Evolutionary conservation across 1,139 yeast genomes (phyloP), one percentile per base, ranked within the genome.

Genomic region (Nakaseomyces glabratus): DNA sequence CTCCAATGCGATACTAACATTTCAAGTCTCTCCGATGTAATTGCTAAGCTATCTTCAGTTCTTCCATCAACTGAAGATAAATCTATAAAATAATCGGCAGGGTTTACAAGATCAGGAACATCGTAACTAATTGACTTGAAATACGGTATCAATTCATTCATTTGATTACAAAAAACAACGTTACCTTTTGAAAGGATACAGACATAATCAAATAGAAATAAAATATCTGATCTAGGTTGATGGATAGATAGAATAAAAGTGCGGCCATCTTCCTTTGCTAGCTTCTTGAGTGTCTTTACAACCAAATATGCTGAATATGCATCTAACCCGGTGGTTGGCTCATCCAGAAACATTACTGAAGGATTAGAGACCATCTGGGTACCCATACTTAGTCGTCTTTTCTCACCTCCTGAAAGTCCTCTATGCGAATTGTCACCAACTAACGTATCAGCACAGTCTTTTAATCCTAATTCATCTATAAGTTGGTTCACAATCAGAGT

Each of bases 241-340:
- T 84, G 95, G 31, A 84, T 79, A 24, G 88, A 77, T 58, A 82
- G 61, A 4, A 84, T 65, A 21, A 84, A 67, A 0, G 93, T 81
- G 29, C 86, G 69, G 0, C 93, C 90, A 36, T 66, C 69, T 12
- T 73, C 67, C 20, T 68, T 59, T 1, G 79, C 69, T 24, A 75
- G 49, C 42, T 71, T 68, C 44, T 73, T 71, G 40, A 85, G 65
- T 0, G 82, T 73, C 37, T 69, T 65, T n/a, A 82, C 71, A 31
- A 84, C 62, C 40, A 76, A 63, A 45, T 67, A 72, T 0, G 94
- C 86, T 8, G 86, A 76, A 36, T 76, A 74, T 2, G 94, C 79
- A 54, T 85, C 95, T 21, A 85, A 61, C 0, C 95, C 95, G 0
- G 95, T 82, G 0, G 95, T 85, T 2, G 95, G 94, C 49, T 85